These are phyloP conservation scores for Aspergillus conjunctus DNA, from an alignment of 495 filamentous ascomycete species.

Conservation along the genomic window DNA sequence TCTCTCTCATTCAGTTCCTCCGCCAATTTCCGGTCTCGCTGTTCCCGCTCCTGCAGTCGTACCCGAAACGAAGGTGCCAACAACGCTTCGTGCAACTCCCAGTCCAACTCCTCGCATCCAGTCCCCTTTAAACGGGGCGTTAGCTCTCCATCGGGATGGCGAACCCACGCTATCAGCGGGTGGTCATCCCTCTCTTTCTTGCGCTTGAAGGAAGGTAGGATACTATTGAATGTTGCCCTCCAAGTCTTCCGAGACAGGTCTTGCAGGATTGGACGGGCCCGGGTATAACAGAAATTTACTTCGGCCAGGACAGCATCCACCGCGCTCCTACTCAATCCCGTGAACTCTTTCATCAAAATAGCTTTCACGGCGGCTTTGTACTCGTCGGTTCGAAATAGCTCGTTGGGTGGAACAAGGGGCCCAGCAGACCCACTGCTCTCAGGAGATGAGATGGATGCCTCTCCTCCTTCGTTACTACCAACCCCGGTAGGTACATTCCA, in stretches of 20 bases:
- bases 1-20: conserved; percentile 70
- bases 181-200: conserved; percentile 61
- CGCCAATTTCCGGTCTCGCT: conserved; percentile 64
- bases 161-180: conserved; percentile 67
- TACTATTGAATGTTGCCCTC: conserved; percentile 75
- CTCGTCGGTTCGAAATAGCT: conserved; percentile 69
- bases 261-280: conserved; percentile 73
- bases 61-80: conserved; percentile 63
- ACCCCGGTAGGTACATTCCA: conserved; percentile 56
- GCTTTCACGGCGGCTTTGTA: conserved; percentile 74
- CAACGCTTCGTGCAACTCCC: conserved; percentile 70
- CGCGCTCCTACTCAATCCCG: conserved; percentile 72
- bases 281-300: conserved; percentile 81
- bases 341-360: conserved; percentile 75
- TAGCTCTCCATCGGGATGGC: conserved; percentile 45
- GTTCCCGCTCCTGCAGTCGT: conserved; percentile 58
- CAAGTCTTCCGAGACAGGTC: conserved; percentile 80
- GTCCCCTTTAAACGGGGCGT: conserved; percentile 68
- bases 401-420: conserved; percentile 59
- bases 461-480: conserved; percentile 26
- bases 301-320: conserved; percentile 90
- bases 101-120: conserved; percentile 75
- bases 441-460: conserved; percentile 14
- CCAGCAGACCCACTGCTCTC: conserved; percentile 28
- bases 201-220: conserved; percentile 66